Evolutionary conservation across 495 filamentous ascomycete species (phyloP).

Genomic region (Penicillium bialowiezense): DNA sequence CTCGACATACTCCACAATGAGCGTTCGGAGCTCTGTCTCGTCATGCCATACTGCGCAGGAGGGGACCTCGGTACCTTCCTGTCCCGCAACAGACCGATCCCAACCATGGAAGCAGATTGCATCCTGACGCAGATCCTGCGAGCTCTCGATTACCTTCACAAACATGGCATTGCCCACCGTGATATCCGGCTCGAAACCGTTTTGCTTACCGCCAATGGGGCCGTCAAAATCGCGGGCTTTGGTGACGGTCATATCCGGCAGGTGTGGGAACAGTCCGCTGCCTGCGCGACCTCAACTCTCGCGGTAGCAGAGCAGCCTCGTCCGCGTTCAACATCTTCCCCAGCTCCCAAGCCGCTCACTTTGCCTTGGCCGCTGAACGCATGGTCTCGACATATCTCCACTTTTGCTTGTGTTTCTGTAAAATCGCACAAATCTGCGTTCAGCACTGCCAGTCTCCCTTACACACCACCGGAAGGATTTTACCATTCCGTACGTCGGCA

Average conservation of each 20-base stretch:
- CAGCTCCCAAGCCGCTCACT: slow-evolving; percentile 12
- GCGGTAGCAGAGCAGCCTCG: neutral
- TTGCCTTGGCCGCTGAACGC: slow-evolving; percentile 11
- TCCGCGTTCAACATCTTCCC: neutral
- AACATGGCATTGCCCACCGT: slow-evolving; percentile 89
- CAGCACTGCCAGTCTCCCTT: slow-evolving; percentile 19
- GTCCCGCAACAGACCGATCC: slow-evolving; percentile 64
- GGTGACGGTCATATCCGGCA: slow-evolving; percentile 76
- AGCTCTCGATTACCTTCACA: slow-evolving; percentile 93
- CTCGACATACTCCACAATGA: slow-evolving; percentile 86
- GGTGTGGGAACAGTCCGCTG: slow-evolving; percentile 15
- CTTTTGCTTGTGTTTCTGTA: neutral
- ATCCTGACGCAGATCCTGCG: slow-evolving; percentile 97
- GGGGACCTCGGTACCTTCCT: slow-evolving; percentile 89
- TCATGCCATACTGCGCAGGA: slow-evolving; percentile 94
- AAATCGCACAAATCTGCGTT: slow-evolving; percentile 13
- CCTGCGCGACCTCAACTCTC: neutral
- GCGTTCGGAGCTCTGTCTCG: slow-evolving; percentile 92
- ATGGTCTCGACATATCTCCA: neutral
- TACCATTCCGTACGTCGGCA: neutral
- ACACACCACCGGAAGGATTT: slow-evolving; percentile 19
- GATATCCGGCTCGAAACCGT: slow-evolving; percentile 95
- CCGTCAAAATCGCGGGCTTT: slow-evolving; percentile 95
- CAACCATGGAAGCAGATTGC: slow-evolving; percentile 84
- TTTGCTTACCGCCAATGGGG: slow-evolving; percentile 80